Conservation (phyloP, 345 rosid species). For the Kandelia obovata region DNA sequence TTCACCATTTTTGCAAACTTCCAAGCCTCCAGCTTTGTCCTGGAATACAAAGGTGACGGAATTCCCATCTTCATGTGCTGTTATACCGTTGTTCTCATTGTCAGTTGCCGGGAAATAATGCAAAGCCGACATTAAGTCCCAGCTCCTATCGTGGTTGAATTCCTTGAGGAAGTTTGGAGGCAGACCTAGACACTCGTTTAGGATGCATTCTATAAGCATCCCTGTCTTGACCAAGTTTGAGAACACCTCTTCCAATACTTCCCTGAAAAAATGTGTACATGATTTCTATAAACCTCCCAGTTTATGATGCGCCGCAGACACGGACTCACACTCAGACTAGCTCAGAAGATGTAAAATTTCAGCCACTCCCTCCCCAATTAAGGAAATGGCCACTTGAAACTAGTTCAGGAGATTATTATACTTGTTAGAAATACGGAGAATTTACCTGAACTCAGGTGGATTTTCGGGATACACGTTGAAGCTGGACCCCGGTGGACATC, state of each 20-base stretch:
- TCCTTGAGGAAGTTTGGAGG: constrained; percentile 40
- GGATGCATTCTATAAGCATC: constrained; percentile 32
- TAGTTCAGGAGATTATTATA: no score
- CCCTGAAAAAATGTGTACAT: constrained; percentile 18
- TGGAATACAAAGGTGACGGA: constrained; percentile 46
- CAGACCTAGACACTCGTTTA: constrained; percentile 45
- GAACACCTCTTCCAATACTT: constrained; percentile 39
- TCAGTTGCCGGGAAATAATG: constrained; percentile 43
- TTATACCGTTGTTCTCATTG: constrained; percentile 37
- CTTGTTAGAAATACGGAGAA: no score
- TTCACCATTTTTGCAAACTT: constrained; percentile 37
- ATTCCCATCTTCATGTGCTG: constrained; percentile 49
- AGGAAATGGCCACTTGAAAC: no score
- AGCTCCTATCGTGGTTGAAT: constrained; percentile 50
- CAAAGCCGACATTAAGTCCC: constrained; percentile 43
- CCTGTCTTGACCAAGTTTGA: constrained; percentile 25
- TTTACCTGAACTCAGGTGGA: neutral
- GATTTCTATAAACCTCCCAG: no score
- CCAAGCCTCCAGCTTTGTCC: constrained; percentile 48
- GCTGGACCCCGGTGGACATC: constrained; percentile 32
- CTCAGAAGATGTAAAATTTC: no score
- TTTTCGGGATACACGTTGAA: neutral
- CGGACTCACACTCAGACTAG: no score
- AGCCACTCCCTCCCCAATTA: no score
- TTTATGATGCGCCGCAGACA: no score